Conservation (phyloP, 495 filamentous ascomycete species). For the Trichoderma erinaceum region DNA sequence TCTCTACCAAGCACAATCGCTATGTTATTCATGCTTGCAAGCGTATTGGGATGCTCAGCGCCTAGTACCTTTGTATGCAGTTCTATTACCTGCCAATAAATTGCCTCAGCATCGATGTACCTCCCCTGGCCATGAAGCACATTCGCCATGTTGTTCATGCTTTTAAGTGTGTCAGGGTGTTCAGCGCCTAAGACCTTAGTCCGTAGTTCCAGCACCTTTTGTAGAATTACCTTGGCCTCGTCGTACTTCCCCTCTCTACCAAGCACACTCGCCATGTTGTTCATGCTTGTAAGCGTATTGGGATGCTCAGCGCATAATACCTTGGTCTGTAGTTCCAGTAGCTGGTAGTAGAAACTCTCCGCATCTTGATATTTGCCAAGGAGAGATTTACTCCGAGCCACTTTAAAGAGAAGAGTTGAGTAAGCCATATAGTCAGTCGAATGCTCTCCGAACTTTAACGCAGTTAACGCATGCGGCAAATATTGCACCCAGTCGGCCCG, state of each 20-base stretch:
- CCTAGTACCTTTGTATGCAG: neutral
- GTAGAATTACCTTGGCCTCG: too few species aligned
- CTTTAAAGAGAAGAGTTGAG: neutral
- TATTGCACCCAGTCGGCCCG: conserved; percentile 30
- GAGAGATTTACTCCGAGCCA: neutral
- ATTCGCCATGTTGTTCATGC: too few species aligned
- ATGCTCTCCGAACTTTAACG: conserved; percentile 19
- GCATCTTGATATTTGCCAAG: too few species aligned
- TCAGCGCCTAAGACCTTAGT: too few species aligned
- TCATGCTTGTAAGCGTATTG: too few species aligned
- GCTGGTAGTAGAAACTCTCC: too few species aligned
- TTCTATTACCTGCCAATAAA: neutral
- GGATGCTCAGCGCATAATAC: too few species aligned
- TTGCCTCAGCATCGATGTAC: neutral
- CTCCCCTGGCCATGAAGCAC: neutral
- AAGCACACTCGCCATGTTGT: too few species aligned
- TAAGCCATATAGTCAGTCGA: neutral
- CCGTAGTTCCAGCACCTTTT: too few species aligned
- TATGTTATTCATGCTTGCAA: neutral
- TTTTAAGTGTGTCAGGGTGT: too few species aligned
- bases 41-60: neutral
- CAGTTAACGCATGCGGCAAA: conserved; percentile 34
- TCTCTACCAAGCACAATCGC: neutral
- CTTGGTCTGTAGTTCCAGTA: too few species aligned
- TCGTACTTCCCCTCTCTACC: too few species aligned